A percentile compares a stretch with the other conserved stretches of the same genome.
Conservation (phyloP, 1,284 basidiomycete species). For the Blastosporella zonata region DNA sequence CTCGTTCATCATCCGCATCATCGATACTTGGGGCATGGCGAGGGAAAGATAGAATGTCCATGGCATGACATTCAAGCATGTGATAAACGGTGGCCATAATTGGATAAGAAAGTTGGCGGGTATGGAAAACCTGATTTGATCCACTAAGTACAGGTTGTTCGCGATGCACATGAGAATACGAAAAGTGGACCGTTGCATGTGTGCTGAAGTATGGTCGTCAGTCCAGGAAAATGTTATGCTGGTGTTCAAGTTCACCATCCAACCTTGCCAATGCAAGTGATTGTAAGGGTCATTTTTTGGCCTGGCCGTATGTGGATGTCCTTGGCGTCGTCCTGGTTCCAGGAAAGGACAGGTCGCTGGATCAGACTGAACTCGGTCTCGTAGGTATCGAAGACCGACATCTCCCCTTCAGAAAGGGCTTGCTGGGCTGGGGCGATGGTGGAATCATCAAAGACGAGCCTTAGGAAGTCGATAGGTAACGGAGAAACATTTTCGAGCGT, state of each 20-base stretch:
- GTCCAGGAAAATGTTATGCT: conserved; percentile 1
- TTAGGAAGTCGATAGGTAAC: conserved; percentile 82
- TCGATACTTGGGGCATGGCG: conserved; percentile 29
- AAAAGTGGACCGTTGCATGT: conserved; percentile 75
- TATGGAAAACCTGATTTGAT: conserved; percentile 63
- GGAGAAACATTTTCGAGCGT: conserved; percentile 86
- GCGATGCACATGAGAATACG: conserved; percentile 74
- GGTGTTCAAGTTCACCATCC: conserved; percentile 61
- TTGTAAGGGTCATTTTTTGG: conserved; percentile 62
- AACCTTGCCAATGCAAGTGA: conserved; percentile 84
- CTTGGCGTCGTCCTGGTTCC: conserved; percentile 58
- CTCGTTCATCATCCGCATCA: conserved; percentile 8
- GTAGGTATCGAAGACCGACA: conserved; percentile 83
- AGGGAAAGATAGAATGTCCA: conserved; percentile 73
- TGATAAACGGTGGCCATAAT: conserved; percentile 91
- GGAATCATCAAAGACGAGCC: conserved; percentile 86
- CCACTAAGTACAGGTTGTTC: conserved; percentile 28
- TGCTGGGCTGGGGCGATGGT: conserved; percentile 76
- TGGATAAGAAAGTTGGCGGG: conserved; percentile 80
- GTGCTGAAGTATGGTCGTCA: conserved; percentile 45
- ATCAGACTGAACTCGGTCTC: conserved; percentile 86
- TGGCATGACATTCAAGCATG: conserved; percentile 80
- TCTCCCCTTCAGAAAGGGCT: conserved; percentile 73
- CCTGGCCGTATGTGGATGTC: conserved; percentile 70
- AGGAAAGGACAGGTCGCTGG: conserved; percentile 78